These are phyloP conservation scores for Puccinia hordei DNA, from an alignment of 1,284 basidiomycete species.

Conservation along the genomic window DNA sequence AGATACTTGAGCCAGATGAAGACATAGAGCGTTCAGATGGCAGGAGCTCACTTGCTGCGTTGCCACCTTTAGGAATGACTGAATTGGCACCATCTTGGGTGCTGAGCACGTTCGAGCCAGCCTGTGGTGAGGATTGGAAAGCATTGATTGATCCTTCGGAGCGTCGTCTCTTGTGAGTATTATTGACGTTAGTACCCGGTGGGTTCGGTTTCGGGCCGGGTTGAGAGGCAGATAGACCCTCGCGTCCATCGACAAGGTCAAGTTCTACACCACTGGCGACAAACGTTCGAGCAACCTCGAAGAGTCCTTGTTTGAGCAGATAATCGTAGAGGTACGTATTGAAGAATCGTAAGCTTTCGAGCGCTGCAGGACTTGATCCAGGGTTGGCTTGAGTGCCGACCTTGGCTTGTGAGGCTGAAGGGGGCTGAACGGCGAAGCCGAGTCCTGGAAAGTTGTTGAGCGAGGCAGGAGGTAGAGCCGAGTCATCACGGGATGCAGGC, in stretches of 20 bases:
- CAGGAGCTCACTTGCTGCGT: constrained; percentile 49
- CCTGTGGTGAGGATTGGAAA: constrained; percentile 29
- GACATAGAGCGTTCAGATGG: constrained; percentile 48
- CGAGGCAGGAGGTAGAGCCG: constrained; percentile 12
- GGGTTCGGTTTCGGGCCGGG: constrained; percentile 6
- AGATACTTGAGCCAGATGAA: constrained; percentile 50
- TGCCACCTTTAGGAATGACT: constrained; percentile 19
- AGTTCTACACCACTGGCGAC: constrained; percentile 41
- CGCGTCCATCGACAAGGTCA: constrained; percentile 28
- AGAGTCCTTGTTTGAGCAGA: constrained; percentile 49
- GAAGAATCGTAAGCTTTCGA: constrained; percentile 32
- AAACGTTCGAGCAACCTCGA: constrained; percentile 39
- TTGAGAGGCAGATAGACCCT: background rate
- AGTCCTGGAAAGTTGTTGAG: constrained; percentile 32
- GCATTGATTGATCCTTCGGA: constrained; percentile 33
- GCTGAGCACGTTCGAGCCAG: constrained; percentile 19
- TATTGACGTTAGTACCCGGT: background rate
- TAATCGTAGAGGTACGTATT: constrained; percentile 50
- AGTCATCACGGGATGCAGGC: constrained; percentile 18
- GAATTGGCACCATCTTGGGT: constrained; percentile 10
- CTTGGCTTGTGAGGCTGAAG: background rate
- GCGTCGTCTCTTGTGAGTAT: constrained; percentile 31
- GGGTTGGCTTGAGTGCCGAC: background rate
- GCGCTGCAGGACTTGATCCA: background rate
- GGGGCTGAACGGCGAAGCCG: background rate